These are phyloP conservation scores for Lyophyllum shimeji DNA, from an alignment of 768 basidiomycete genomes.

Conservation along the genomic window DNA sequence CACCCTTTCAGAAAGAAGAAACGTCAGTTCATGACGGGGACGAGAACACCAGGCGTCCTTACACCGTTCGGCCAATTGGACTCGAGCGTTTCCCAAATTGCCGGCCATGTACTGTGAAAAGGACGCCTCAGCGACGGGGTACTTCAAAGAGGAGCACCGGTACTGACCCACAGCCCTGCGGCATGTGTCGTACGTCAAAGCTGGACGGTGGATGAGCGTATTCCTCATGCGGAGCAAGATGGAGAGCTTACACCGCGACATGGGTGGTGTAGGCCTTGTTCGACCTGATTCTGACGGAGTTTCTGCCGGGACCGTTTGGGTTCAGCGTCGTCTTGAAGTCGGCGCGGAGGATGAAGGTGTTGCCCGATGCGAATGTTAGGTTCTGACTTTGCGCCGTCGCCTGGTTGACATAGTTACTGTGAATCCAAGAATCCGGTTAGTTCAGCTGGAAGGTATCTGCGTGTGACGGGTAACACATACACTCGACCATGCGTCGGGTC, in stretches of 20 bases:
- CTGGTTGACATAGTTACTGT: slow-evolving; percentile 40
- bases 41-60: not conserved
- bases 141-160: not conserved
- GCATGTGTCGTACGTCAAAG: slow-evolving; percentile 49
- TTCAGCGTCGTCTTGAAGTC: slow-evolving; percentile 46
- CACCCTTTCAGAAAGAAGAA: slow-evolving; percentile 19
- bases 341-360: slow-evolving; percentile 53
- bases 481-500: slow-evolving; percentile 68
- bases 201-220: slow-evolving; percentile 15
- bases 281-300: slow-evolving; percentile 53
- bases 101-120: slow-evolving; percentile 35
- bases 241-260: slow-evolving; percentile 46
- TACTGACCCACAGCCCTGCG: slow-evolving; percentile 49
- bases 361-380: slow-evolving; percentile 48
- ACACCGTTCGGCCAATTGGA: slow-evolving; percentile 48
- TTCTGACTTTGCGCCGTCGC: slow-evolving; percentile 44
- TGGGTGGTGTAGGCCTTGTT: slow-evolving; percentile 52
- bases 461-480: slow-evolving; percentile 31
- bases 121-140: not conserved
- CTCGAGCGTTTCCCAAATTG: slow-evolving; percentile 55
- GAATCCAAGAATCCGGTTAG: not conserved
- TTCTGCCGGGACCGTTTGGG: slow-evolving; percentile 48
- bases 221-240: not conserved
- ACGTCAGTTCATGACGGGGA: slow-evolving; percentile 9
- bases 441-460: not conserved